Conservation (phyloP, 805 yeast genomes). For the Suhomyces kilbournensis region DNA sequence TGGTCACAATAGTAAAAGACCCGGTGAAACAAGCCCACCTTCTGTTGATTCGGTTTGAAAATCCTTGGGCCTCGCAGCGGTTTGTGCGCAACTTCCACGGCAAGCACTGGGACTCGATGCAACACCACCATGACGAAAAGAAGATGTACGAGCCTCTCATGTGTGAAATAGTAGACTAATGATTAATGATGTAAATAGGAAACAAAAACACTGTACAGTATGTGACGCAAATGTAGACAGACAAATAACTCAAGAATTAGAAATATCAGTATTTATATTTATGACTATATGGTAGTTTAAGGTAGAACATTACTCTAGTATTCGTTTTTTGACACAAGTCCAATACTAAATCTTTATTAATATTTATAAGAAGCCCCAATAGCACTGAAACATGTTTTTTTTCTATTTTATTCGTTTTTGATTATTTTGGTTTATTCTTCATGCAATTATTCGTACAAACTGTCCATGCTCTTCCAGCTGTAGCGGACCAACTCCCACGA, state of each 20-base stretch:
- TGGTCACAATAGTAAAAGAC: conserved; percentile 24
- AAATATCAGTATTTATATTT: too few relatives aligned
- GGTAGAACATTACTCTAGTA: too few relatives aligned
- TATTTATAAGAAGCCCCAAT: too few relatives aligned
- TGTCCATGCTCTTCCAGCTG: conserved; percentile 65
- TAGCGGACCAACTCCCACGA: conserved; percentile 61
- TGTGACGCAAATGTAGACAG: too few relatives aligned
- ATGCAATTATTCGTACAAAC: conserved; percentile 19
- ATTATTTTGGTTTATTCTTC: too few relatives aligned
- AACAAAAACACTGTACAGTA: too few relatives aligned
- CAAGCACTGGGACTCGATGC: conserved; percentile 33
- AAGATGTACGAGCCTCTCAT: conserved; percentile 34
- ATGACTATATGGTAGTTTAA: too few relatives aligned
- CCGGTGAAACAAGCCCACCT: conserved; percentile 24
- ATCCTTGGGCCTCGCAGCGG: conserved; percentile 43
- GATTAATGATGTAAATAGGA: background rate
- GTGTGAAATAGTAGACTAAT: conserved; percentile 31
- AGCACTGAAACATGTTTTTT: too few relatives aligned
- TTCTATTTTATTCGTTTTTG: too few relatives aligned
- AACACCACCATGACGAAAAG: conserved; percentile 21
- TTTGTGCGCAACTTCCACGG: conserved; percentile 58
- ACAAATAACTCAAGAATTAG: too few relatives aligned
- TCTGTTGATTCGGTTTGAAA: conserved; percentile 43
- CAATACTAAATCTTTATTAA: too few relatives aligned
- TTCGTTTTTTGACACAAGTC: too few relatives aligned